Conservation (phyloP, 2,329 filamentous ascomycete species). For the Fusarium scirpi region DNA sequence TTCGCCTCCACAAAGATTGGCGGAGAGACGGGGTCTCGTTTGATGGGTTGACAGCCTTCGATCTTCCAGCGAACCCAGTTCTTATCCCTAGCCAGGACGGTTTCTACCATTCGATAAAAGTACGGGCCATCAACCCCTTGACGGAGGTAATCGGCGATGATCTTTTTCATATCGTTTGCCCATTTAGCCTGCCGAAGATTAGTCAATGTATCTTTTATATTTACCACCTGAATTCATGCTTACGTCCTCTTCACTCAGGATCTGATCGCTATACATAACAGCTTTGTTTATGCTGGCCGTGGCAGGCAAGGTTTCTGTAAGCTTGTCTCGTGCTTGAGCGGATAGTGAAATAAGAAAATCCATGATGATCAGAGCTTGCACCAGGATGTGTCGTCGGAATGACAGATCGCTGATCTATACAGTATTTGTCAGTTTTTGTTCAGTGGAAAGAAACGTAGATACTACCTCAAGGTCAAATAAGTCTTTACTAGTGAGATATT, state of each 20-base stretch:
- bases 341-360: conserved; percentile 96
- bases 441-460: not conserved
- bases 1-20: conserved; percentile 78
- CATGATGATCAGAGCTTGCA: conserved; percentile 93
- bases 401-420: conserved; percentile 85
- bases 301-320: conserved; percentile 61
- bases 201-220: not conserved
- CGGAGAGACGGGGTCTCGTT: conserved; percentile 76
- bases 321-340: conserved; percentile 81
- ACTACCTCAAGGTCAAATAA: conserved; percentile 91
- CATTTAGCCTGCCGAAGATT: conserved; percentile 74
- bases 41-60: conserved; percentile 90
- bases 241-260: conserved; percentile 84
- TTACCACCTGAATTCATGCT: conserved; percentile 50
- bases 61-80: conserved; percentile 99
- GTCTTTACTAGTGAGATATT: conserved; percentile 97
- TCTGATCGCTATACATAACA: conserved; percentile 81
- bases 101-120: conserved; percentile 97
- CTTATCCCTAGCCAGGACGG: conserved; percentile 93
- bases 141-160: conserved; percentile 86
- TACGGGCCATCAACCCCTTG: conserved; percentile 86
- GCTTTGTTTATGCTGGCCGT: conserved; percentile 81
- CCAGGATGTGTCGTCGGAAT: conserved; percentile 92
- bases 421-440: conserved; percentile 41
- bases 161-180: conserved; percentile 80